These are phyloP conservation scores for Skeletonema tropicum DNA, from an alignment of 108 stramenopile species.

Conservation along the genomic window DNA sequence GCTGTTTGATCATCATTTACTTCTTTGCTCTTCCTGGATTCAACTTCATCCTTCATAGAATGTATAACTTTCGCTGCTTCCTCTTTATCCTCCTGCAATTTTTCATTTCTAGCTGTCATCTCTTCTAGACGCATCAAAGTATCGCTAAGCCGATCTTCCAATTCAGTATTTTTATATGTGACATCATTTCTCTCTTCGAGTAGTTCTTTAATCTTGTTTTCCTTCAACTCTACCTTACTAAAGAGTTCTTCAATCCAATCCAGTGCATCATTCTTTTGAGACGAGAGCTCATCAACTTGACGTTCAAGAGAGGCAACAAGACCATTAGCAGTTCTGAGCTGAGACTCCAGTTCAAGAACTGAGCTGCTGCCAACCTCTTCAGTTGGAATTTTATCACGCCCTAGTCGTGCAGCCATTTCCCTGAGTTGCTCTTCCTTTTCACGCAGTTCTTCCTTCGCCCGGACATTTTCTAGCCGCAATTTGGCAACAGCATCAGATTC, in stretches of 20 bases:
- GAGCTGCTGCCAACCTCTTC: not conserved
- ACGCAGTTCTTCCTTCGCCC: constrained; percentile 36
- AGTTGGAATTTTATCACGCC: not conserved
- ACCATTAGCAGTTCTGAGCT: constrained; percentile 34
- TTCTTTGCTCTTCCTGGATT: constrained; percentile 7
- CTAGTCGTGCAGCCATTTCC: constrained; percentile 4
- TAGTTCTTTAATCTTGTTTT: constrained; percentile 15
- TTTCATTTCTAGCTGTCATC: constrained; percentile 10
- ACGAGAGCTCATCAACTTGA: constrained; percentile 41
- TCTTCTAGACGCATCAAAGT: constrained; percentile 10
- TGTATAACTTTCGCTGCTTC: constrained; percentile 18
- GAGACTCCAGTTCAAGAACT: constrained; percentile 16
- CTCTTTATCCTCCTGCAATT: not conserved
- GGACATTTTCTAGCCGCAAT: constrained; percentile 36
- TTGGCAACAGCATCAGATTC: constrained; percentile 41
- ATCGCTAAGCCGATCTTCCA: constrained; percentile 13
- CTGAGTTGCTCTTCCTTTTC: constrained; percentile 44
- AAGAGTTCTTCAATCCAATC: constrained; percentile 51
- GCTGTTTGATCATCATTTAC: constrained; percentile 3
- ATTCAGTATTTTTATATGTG: constrained; percentile 2
- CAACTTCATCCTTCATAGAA: constrained; percentile 23
- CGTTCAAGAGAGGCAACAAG: constrained; percentile 32
- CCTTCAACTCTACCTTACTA: constrained; percentile 37
- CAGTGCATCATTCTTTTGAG: constrained; percentile 49
- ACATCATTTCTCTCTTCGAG: constrained; percentile 22